Conservation (phyloP, 805 yeast genomes). For the Sugiyamaella boreocaroliniensis region DNA sequence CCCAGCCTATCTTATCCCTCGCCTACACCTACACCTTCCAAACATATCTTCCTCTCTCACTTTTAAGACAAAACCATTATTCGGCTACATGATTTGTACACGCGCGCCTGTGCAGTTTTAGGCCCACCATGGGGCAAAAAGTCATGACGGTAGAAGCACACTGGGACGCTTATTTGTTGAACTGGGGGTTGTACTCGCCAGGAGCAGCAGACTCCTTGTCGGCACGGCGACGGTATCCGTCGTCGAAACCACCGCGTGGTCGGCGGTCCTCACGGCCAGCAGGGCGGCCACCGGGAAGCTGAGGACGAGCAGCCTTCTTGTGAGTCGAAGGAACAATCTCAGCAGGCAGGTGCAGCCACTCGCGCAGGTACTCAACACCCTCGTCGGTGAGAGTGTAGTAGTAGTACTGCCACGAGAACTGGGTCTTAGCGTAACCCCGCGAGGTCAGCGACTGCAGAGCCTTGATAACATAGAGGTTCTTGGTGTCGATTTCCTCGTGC, state of each 20-base stretch:
- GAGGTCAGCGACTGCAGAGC: slow-evolving; percentile 99
- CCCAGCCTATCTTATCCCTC: no score
- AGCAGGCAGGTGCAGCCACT: slow-evolving; percentile 97
- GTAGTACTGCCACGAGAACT: slow-evolving; percentile 99
- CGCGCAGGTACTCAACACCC: slow-evolving; percentile 98
- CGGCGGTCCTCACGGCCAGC: slow-evolving; percentile 38
- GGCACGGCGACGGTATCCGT: slow-evolving; percentile 57
- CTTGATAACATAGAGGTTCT: slow-evolving; percentile 95
- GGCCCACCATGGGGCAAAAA: background rate
- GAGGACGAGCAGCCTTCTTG: slow-evolving; percentile 90
- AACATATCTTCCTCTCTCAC: no score
- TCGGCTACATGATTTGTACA: background rate
- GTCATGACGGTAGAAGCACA: background rate
- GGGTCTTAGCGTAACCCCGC: slow-evolving; percentile 98
- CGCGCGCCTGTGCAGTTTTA: background rate
- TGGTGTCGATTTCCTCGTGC: slow-evolving; percentile 98
- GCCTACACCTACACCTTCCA: no score
- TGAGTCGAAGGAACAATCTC: slow-evolving; percentile 98
- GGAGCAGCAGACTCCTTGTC: slow-evolving; percentile 33
- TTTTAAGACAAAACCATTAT: background rate
- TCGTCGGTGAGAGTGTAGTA: slow-evolving; percentile 99
- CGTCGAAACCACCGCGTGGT: slow-evolving; percentile 50
- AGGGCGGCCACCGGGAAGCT: slow-evolving; percentile 36
- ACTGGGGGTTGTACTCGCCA: slow-evolving; percentile 33
- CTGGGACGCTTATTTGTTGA: slow-evolving; percentile 24